Conservation (phyloP, 2,329 filamentous ascomycete genomes). For the Amauroascus niger region DNA sequence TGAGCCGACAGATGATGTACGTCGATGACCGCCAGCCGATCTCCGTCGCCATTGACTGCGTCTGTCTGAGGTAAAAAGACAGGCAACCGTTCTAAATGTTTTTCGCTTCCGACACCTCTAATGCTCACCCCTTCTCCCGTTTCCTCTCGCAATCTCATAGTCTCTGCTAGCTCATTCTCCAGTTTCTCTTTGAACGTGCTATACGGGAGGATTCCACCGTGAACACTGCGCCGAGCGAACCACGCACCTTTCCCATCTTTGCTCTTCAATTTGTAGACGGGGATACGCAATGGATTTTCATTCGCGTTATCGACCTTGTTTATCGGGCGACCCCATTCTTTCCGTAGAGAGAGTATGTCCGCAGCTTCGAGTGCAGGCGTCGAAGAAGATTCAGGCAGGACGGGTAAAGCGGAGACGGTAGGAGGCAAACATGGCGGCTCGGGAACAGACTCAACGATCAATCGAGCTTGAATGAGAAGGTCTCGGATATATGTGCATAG, state of each 20-base stretch:
- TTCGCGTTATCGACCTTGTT: conserved; percentile 53
- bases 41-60: neutral
- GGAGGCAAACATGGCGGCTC: conserved; percentile 35
- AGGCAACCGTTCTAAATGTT: conserved; percentile 54
- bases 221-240: conserved; percentile 79
- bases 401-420: conserved; percentile 30
- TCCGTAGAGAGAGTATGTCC: conserved; percentile 54
- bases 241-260: conserved; percentile 78
- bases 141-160: conserved; percentile 58
- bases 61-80: conserved; percentile 33
- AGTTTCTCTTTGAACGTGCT: conserved; percentile 67
- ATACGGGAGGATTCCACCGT: conserved; percentile 62
- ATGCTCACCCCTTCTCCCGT: conserved; percentile 69
- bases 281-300: conserved; percentile 66
- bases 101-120: conserved; percentile 76
- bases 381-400: conserved; percentile 30
- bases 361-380: conserved; percentile 42
- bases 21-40: conserved; percentile 27
- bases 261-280: conserved; percentile 67
- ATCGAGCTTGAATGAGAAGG: conserved; percentile 58
- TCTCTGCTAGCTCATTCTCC: conserved; percentile 68
- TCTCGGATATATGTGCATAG: conserved; percentile 47
- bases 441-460: conserved; percentile 69
- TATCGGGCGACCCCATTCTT: conserved; percentile 76
- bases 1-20: conserved; percentile 81